Conservation (phyloP, 495 filamentous ascomycete genomes). For the Podospora sp. region DNA sequence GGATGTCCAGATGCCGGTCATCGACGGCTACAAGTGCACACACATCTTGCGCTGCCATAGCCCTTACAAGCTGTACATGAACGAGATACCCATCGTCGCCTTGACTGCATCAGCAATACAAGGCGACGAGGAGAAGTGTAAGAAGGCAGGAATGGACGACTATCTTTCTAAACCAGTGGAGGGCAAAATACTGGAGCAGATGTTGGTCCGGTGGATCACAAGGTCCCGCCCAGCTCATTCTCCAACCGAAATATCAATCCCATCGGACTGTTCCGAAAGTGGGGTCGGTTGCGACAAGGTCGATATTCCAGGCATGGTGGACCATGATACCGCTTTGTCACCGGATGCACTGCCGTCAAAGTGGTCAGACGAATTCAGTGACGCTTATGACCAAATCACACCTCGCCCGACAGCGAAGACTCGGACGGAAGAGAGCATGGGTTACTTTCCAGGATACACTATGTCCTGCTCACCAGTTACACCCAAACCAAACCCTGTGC, state of each 20-base stretch:
- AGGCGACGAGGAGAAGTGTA: constrained; percentile 78
- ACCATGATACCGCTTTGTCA: constrained; percentile 6
- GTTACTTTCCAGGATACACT: constrained; percentile 21
- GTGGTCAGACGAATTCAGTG: constrained; percentile 17
- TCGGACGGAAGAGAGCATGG: not conserved
- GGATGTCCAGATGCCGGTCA: constrained; percentile 84
- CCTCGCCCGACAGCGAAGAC: constrained; percentile 29
- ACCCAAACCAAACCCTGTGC: not conserved
- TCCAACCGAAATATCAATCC: not conserved
- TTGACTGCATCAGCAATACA: constrained; percentile 83
- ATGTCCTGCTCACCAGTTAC: not conserved
- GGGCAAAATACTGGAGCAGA: constrained; percentile 67
- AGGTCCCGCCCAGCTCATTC: constrained; percentile 25
- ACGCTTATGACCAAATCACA: constrained; percentile 29
- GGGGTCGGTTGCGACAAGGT: constrained; percentile 35
- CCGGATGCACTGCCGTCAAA: constrained; percentile 16
- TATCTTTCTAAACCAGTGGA: constrained; percentile 80
- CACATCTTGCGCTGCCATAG: constrained; percentile 65
- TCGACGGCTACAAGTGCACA: constrained; percentile 78
- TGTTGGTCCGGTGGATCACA: constrained; percentile 62
- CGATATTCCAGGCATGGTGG: constrained; percentile 33
- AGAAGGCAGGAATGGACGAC: constrained; percentile 79
- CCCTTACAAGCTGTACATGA: constrained; percentile 56
- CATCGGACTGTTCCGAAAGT: constrained; percentile 36
- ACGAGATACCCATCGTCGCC: constrained; percentile 71